Base-by-base conservation (phyloP, 441 rosid species). In the Pelargonium cotyledonis region DNA sequence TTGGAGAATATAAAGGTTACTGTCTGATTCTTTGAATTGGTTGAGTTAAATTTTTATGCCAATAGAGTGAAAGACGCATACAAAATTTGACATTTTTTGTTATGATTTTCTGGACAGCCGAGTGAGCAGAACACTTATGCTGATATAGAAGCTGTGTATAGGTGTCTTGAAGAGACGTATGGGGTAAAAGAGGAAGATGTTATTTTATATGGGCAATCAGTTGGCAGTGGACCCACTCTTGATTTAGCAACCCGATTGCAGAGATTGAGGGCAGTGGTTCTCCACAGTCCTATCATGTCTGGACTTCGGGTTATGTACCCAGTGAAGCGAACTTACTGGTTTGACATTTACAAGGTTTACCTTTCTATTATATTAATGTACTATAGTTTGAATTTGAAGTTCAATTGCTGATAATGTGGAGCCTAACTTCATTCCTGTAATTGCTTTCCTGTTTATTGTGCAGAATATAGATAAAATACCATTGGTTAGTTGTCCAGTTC, bases 291-390 rank as follows among this genome's bases (percentile, higher is more conserved):
- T 0, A 91, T 93, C 73, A 80, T 91, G 46, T 91, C 98, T 19
- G 96, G 98, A 66, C 88, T 91, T 58, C 84, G 98, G 53, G 98
- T 93, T 65, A 81, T 93, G 90, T 89, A 88, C 76, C 96, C 98
- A 4, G 97, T 93, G 65, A 93, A 89, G 71, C 80, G 88, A 64
- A 88, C 95, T 6, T 93, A 91, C 81, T 93, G 98, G 97, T 93
- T 93, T 35, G 97, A 93, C 81, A 93, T 91, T 70, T 93, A 86
- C 71, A 91, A 93, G 94, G 97, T 86, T 70, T 35, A 4, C 14
- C 9, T 68, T 29, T 43, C 43, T 31, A 15, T 68, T 26, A 26
- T 26, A 26, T 23, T 11, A 47, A 44, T 70, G 63, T 44, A 43
- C 44, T 23, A 41, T 41, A 67, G 26, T 21, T 15, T 43, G 46